Percentiles rank a stretch among this genome's conserved stretches.
phyloP scores from a whole-genome alignment of 176 grass and related monocot genomes.

The maize (Zea mays) region Zm-B73-REFERENCE-NAM-5.0 NC_050104.1:30389001-30389500 shows the following conservation, averaged over 20 bases:
- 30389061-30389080: neutral
- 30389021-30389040: neutral
- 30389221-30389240: constrained; percentile 7
- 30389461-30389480: neutral
- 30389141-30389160: neutral
- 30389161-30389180: too few species aligned
- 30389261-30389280: constrained; percentile 2
- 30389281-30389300: constrained; percentile 12
- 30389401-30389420: neutral
- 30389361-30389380: neutral
- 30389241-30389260: neutral
- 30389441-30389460: neutral
- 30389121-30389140: neutral
- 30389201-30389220: neutral
- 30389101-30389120: neutral
- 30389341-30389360: neutral
- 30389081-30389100: constrained; percentile 14
- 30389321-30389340: constrained; percentile 31
- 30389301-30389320: constrained; percentile 14
- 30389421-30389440: neutral
- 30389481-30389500: constrained; percentile 25
- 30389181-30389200: too few species aligned
- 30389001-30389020: constrained; percentile 20
- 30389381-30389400: neutral
- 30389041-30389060: constrained; percentile 12